Evolutionary conservation across 768 basidiomycete genomes (phyloP), one percentile per base, ranked within the genome.

Genomic region (Leccinum truebloodii): DNA sequence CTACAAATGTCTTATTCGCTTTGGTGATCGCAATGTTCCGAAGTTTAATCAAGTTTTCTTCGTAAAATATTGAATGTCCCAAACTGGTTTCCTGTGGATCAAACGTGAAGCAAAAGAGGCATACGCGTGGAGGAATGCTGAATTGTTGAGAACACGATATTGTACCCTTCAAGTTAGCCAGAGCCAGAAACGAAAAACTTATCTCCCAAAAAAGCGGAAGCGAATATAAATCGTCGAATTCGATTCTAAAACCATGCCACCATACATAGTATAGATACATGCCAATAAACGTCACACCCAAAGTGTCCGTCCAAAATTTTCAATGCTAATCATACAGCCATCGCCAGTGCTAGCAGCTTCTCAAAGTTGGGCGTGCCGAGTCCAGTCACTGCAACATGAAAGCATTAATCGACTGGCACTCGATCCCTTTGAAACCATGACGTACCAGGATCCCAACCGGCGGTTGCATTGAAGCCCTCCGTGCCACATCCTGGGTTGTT

Each of bases 401-500:
- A 9, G 28, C 5, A 52, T 30, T 54, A 41, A 30, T 52, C 16
- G 41, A 0, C n/a, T 44, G 41, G n/a, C 41, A 44, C 41, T 44
- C 4, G n/a, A 44, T 44, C 5, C 4, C 4, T 44, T 2, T 24
- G 24, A 24, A 24, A 24, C 24, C 24, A 44, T 54, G 30, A 71
- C 77, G 68, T 63, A 84, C 84, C 78, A 39, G 85, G 81, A 74
- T 86, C 85, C 85, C 86, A 87, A 52, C 86, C 85, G 58, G 51
- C 58, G 18, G 81, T 79, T 6, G 82, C 78, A 60, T 88, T 86
- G 68, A 88, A 89, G 4, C 88, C 88, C 22, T 70, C 66, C 2
- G 87, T 89, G 4, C 86, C 86, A 67, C 88, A 89, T 13, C 80
- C 82, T 1, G 79, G 79, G 59, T 86, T 85, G 54, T 80, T 80